Conservation (phyloP, 192 early-diverging fungal species). For the Oehlia diaphana region DNA sequence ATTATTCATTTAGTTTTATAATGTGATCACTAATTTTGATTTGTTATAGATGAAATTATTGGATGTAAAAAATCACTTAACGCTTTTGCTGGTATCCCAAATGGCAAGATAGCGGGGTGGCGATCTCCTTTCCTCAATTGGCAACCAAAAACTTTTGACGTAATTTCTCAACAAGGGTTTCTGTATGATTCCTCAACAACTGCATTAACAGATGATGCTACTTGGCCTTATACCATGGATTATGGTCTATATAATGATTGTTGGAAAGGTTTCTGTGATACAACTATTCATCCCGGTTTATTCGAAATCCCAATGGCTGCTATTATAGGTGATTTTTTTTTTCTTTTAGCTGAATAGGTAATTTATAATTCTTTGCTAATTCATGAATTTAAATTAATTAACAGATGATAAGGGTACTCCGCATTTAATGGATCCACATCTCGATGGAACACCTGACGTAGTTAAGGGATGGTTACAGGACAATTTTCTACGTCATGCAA, state of each 20-base stretch:
- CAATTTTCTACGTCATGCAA: constrained; percentile 58
- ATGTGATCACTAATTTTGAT: background rate
- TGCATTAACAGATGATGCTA: constrained; percentile 45
- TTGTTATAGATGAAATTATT: constrained; percentile 35
- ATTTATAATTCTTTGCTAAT: background rate
- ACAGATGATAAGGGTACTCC: constrained; percentile 26
- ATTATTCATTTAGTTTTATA: background rate
- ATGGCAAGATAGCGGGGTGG: constrained; percentile 59
- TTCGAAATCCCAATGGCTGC: constrained; percentile 71
- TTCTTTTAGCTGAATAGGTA: background rate
- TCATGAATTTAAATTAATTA: background rate
- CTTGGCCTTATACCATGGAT: constrained; percentile 73
- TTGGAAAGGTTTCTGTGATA: constrained; percentile 53
- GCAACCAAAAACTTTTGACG: constrained; percentile 45
- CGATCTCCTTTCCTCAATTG: constrained; percentile 66
- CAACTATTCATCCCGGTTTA: constrained; percentile 50
- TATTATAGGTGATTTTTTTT: constrained; percentile 41
- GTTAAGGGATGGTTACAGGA: constrained; percentile 50
- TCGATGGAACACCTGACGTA: constrained; percentile 39
- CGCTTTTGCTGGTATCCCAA: constrained; percentile 60
- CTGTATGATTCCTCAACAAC: constrained; percentile 58
- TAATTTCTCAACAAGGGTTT: constrained; percentile 47
- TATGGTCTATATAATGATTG: constrained; percentile 63
- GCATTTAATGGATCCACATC: constrained; percentile 51
- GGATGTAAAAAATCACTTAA: constrained; percentile 44